Evolutionary conservation across 768 basidiomycete genomes (phyloP), one percentile per base, ranked within the genome.

Genomic region (Lactifluus echinatus): DNA sequence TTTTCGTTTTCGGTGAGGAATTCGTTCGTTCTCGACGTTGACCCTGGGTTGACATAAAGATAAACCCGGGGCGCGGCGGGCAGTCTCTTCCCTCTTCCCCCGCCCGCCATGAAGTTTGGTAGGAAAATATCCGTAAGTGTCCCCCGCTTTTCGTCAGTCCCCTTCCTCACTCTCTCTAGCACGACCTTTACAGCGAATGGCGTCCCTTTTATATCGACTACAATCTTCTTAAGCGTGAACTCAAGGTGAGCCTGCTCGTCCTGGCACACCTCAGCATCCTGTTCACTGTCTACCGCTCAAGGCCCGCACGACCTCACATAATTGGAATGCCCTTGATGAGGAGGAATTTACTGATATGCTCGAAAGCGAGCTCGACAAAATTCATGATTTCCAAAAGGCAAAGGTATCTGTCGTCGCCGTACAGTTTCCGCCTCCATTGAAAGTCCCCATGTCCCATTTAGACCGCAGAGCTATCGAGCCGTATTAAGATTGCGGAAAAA

Each of bases 201-300:
- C 79, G 84, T 19, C 86, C 86, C 2, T 88, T 85, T 66, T 97
- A 97, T 67, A 79, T 97, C 56, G 82, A 93, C 72, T 97, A 98
- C 66, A 89, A 88, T 65, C 75, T 77, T 8, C 77, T 97, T 43
- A 97, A 97, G 72, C 87, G 89, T 53, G 86, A 90, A 63, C 82
- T 98, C 63, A 96, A 97, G 76, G 87, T 85, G 42, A 2, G 17
- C 21, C 4, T 14, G 40, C 28, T 44, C n/a, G 6, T 23, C 26
- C 34, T 17, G 3, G 26, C 11, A 42, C 23, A 19, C 44, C 24
- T 19, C 34, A 21, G 1, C n/a, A 24, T 37, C 36, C n/a, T 8
- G 4, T 56, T 50, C 23, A 60, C 44, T 8, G 15, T 17, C n/a
- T 19, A 40, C 21, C 5, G 10, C 36, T 55, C 50, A 37, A 80